Evolutionary conservation across 345 rosid species (phyloP).

Genomic region (Eucalyptus tenuipes): DNA sequence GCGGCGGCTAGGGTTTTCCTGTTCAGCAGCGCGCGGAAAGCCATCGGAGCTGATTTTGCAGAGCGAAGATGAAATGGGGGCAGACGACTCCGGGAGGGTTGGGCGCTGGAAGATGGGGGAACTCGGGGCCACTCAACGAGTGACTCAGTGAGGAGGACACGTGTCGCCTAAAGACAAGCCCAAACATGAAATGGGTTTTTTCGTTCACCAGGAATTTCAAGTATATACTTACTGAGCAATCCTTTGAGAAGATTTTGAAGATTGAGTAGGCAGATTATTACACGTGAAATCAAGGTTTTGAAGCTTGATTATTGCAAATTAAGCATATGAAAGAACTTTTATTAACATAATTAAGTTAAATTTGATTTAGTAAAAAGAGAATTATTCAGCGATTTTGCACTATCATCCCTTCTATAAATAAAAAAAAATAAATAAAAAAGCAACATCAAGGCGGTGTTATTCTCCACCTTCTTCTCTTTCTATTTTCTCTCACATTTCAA

Average conservation of each 20-base stretch:
- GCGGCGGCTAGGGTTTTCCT: constrained; percentile 15
- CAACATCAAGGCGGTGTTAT: rapidly evolving
- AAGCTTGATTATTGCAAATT: background rate
- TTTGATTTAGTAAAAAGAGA: background rate
- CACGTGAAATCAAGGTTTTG: background rate
- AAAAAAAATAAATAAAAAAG: background rate
- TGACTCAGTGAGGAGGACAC: background rate
- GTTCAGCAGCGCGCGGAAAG: constrained; percentile 38
- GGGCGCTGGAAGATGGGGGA: background rate
- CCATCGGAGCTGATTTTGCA: constrained; percentile 22
- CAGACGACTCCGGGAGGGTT: background rate
- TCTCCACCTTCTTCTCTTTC: background rate
- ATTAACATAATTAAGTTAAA: background rate
- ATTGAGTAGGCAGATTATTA: background rate
- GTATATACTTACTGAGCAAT: background rate
- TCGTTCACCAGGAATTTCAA: background rate
- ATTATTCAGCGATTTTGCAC: rapidly evolving
- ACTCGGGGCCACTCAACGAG: background rate
- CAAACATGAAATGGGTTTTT: background rate
- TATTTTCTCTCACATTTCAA: background rate
- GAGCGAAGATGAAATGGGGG: background rate
- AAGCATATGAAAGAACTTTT: background rate
- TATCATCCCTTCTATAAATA: rapidly evolving
- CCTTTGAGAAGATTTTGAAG: background rate
- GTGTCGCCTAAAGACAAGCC: background rate